Conservation (phyloP, 306 rosid genomes). For the Inga leiocalycina region DNA sequence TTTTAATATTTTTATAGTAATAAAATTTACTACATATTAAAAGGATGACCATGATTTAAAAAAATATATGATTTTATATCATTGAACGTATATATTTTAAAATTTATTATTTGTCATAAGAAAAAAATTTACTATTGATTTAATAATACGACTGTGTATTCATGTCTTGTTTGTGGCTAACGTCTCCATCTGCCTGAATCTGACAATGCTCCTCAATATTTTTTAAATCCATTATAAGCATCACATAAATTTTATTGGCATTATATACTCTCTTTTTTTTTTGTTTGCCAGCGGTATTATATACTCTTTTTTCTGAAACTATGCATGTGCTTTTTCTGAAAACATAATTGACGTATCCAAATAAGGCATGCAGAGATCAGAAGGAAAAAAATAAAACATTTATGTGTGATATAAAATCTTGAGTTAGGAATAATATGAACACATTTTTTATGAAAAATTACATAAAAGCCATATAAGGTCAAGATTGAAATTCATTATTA, state of each 20-base stretch:
- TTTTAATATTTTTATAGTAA: not conserved
- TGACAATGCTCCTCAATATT: not conserved
- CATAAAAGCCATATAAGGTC: not conserved
- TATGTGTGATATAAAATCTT: not conserved
- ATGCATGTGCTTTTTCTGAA: not conserved
- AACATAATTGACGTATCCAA: not conserved
- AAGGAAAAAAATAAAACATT: not conserved
- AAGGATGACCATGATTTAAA: not conserved
- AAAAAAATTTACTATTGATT: not conserved
- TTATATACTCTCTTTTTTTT: no score
- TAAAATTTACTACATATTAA: not conserved
- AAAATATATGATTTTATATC: not conserved
- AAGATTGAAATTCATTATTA: not conserved
- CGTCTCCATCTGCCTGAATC: not conserved
- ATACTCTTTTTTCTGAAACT: no score
- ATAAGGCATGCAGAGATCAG: not conserved
- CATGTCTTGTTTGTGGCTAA: not conserved
- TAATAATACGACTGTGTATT: not conserved
- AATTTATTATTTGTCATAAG: not conserved
- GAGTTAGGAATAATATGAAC: not conserved
- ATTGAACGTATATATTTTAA: not conserved
- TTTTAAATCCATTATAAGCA: not conserved
- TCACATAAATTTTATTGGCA: no score
- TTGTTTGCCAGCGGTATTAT: no score
- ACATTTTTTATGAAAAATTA: not conserved